Conservation (phyloP, 129 eudicot genomes). For the Helianthus tuberosus region DNA sequence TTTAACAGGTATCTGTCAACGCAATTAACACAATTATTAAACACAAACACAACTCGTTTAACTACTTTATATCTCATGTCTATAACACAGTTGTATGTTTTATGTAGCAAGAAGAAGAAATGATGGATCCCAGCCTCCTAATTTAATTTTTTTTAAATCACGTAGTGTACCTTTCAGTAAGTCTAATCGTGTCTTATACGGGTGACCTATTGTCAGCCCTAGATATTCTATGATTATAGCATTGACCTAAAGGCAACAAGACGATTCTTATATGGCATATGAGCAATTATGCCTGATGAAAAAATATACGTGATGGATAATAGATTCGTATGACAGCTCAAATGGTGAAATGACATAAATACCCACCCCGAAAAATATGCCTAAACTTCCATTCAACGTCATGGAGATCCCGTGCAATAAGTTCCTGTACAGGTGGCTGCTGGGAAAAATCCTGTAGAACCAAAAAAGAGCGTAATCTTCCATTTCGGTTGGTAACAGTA, state of each 20-base stretch:
- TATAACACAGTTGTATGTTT: too few relatives aligned
- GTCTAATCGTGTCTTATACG: too few relatives aligned
- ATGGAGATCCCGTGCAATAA: slow-evolving; percentile 97
- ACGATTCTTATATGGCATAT: too few relatives aligned
- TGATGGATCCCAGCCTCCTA: too few relatives aligned
- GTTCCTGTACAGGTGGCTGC: slow-evolving; percentile 96
- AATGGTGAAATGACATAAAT: neutral
- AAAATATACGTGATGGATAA: too few relatives aligned
- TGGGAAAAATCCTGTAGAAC: slow-evolving; percentile 84
- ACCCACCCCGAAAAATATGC: slow-evolving; percentile 91
- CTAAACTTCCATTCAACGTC: slow-evolving; percentile 98
- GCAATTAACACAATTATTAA: neutral
- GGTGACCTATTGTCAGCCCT: too few relatives aligned
- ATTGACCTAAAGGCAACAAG: neutral
- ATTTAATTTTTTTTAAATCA: too few relatives aligned
- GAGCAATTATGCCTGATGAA: too few relatives aligned
- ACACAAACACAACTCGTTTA: neutral
- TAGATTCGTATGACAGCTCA: neutral
- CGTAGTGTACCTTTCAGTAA: too few relatives aligned
- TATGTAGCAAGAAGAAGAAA: too few relatives aligned
- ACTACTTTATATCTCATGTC: too few relatives aligned
- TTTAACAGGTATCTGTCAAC: too few relatives aligned
- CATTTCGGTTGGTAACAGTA: neutral
- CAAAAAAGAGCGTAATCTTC: neutral
- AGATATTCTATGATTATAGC: neutral